Conservation (phyloP, 345 rosid genomes). For the Acer campestre region DNA sequence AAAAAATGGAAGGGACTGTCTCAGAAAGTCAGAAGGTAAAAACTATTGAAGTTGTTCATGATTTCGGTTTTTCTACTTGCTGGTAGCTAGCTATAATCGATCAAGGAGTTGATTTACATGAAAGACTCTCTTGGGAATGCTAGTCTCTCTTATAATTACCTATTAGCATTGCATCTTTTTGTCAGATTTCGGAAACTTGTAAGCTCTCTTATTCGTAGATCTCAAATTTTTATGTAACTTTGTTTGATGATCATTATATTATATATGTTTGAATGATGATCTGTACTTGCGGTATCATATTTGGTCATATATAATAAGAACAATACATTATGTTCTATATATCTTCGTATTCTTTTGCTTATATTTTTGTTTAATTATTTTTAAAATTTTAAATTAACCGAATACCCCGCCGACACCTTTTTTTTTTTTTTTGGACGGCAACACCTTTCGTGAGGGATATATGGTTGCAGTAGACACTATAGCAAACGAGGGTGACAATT, state of each 20-base stretch:
- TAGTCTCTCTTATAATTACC: neutral
- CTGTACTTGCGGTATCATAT: neutral
- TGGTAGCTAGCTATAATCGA: neutral
- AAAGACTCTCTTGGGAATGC: constrained; percentile 7
- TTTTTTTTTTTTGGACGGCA: too few species aligned
- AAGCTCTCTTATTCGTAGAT: constrained; percentile 7
- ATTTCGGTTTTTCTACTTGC: constrained; percentile 13
- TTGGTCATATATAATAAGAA: neutral
- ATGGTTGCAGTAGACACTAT: too few species aligned
- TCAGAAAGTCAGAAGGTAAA: neutral
- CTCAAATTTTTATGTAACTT: constrained; percentile 12
- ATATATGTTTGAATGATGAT: constrained; percentile 2
- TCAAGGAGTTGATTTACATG: constrained; percentile 5
- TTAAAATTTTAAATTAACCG: too few species aligned
- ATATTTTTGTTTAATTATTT: too few species aligned
- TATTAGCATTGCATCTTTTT: neutral
- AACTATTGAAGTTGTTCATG: constrained; percentile 8
- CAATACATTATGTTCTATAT: neutral
- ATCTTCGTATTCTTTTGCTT: neutral
- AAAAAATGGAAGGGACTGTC: neutral
- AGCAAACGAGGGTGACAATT: too few species aligned
- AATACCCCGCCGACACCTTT: too few species aligned
- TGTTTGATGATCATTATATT: neutral
- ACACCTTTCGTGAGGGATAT: too few species aligned
- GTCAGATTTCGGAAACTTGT: constrained; percentile 16